Conservation (phyloP, 129 eudicot genomes). For the Tanacetum coccineum region DNA sequence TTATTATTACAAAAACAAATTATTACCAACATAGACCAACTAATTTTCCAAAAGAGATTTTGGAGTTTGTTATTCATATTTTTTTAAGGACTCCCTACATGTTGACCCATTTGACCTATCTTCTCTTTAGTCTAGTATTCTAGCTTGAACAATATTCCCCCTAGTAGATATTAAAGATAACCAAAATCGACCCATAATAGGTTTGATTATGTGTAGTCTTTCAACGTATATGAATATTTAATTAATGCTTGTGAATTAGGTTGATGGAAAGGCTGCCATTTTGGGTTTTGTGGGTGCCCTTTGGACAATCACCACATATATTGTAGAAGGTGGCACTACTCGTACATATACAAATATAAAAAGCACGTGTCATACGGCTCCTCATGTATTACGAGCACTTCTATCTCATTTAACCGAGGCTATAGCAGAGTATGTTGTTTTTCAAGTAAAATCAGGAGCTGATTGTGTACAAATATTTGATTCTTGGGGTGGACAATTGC, state of each 20-base stretch:
- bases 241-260: constrained; percentile 37
- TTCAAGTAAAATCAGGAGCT: constrained; percentile 88
- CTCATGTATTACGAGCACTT: constrained; percentile 66
- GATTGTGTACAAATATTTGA: constrained; percentile 94
- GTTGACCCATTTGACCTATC: not conserved
- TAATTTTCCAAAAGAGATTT: not conserved
- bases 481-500: constrained; percentile 98
- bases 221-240: not conserved
- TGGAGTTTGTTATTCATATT: not conserved
- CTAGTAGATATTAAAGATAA: not conserved
- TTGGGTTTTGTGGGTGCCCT: constrained; percentile 99
- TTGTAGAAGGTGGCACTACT: constrained; percentile 95
- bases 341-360: constrained; percentile 86
- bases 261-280: constrained; percentile 85
- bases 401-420: constrained; percentile 81
- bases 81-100: not conserved
- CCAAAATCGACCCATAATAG: not conserved
- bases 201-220: not conserved
- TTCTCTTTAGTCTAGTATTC: not conserved
- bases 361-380: constrained; percentile 90
- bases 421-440: constrained; percentile 73
- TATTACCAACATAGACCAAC: not conserved
- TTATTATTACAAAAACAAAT: not conserved
- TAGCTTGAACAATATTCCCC: not conserved
- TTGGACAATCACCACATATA: constrained; percentile 97